phyloP scores from a whole-genome alignment of 352 stramenopile genomes.

The Pythium rhizo-oryzae region DNA sequence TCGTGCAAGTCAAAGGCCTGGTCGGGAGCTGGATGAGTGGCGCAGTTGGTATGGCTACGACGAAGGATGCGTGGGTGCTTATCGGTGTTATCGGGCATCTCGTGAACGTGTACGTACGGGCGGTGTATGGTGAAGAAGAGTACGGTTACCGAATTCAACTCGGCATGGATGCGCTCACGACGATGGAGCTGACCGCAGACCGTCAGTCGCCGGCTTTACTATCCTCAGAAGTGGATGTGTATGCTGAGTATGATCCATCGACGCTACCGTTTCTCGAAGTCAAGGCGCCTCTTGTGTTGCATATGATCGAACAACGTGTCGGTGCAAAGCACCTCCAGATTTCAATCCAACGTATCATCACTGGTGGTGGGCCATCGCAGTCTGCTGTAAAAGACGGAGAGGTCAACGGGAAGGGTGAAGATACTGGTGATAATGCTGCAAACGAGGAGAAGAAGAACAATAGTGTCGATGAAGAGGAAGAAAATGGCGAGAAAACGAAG shows the following conservation, averaged over 20 bases:
- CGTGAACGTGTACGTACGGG: constrained; percentile 82
- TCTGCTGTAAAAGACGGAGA: constrained; percentile 33
- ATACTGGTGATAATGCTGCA: constrained; percentile 31
- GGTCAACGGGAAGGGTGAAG: constrained; percentile 27
- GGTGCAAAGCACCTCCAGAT: constrained; percentile 73
- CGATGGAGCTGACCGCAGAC: constrained; percentile 80
- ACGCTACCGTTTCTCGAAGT: constrained; percentile 78
- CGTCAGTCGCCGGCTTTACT: constrained; percentile 62
- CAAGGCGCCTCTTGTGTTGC: constrained; percentile 80
- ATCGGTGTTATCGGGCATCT: constrained; percentile 82
- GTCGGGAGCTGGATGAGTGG: constrained; percentile 81
- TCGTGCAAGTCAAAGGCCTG: constrained; percentile 79
- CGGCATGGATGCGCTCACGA: constrained; percentile 83
- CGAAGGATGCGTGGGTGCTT: constrained; percentile 84
- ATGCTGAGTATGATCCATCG: constrained; percentile 78
- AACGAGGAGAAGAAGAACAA: constrained; percentile 43
- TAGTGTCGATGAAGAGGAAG: constrained; percentile 34
- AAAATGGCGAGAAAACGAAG: constrained; percentile 27
- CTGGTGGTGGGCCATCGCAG: constrained; percentile 33
- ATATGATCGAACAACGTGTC: constrained; percentile 89
- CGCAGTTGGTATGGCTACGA: constrained; percentile 82
- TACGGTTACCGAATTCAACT: constrained; percentile 87
- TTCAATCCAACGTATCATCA: constrained; percentile 77
- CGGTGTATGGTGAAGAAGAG: constrained; percentile 82
- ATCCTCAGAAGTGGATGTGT: constrained; percentile 82